These are phyloP conservation scores for Dothistroma septosporum DNA, from an alignment of 2,329 filamentous ascomycete species.

Conservation along the genomic window DNA sequence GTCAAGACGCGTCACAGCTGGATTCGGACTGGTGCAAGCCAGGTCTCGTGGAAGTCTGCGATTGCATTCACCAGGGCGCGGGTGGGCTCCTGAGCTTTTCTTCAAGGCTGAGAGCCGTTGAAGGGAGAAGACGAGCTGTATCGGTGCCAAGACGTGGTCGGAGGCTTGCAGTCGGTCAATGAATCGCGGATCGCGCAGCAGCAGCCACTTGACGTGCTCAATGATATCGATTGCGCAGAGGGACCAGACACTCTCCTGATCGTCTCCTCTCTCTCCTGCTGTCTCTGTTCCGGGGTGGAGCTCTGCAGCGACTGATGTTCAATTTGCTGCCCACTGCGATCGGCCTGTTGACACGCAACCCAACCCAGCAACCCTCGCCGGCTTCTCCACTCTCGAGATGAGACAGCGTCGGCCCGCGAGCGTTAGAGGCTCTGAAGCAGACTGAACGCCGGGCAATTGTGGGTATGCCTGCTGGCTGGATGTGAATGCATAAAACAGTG, in stretches of 20 bases:
- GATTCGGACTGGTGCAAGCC: background rate
- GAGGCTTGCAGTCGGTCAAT: too few relatives aligned
- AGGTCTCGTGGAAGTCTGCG: background rate
- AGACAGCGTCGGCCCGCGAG: background rate
- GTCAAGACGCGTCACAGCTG: background rate
- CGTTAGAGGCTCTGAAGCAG: background rate
- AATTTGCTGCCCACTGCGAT: slow-evolving; percentile 3
- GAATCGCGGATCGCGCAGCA: background rate
- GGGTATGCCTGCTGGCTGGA: background rate
- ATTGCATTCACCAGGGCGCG: background rate
- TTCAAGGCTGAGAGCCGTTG: background rate
- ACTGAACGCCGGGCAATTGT: background rate
- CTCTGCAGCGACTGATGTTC: background rate
- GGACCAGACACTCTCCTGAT: background rate
- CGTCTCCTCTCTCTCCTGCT: background rate
- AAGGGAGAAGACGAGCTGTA: background rate
- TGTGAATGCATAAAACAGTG: background rate
- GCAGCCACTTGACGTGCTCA: background rate
- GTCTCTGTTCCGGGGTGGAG: background rate
- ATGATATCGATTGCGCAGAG: background rate
- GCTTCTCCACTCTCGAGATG: background rate
- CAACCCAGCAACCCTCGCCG: background rate
- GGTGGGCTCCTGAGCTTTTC: background rate
- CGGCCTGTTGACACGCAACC: background rate
- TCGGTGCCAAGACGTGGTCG: background rate